These are phyloP conservation scores for Sugiyamaella boreocaroliniensis DNA, from an alignment of 805 yeast genomes.

Conservation along the genomic window DNA sequence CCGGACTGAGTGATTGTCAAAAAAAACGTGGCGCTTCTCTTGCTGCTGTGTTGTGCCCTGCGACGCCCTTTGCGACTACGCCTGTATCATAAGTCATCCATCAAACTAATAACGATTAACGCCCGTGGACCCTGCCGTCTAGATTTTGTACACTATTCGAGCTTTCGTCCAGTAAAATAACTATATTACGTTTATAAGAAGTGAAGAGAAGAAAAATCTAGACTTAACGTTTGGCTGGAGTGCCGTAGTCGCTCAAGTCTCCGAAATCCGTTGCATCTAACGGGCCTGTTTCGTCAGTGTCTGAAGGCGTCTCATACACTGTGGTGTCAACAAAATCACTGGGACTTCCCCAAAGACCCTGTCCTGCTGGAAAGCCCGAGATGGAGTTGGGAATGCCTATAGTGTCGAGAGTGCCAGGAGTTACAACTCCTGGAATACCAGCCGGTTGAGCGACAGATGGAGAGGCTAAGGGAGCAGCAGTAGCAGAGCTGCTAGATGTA, in stretches of 20 bases:
- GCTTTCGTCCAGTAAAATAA: too few species aligned
- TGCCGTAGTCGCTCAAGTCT: conserved; percentile 1
- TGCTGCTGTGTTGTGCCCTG: too few species aligned
- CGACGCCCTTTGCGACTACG: too few species aligned
- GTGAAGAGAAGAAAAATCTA: neutral
- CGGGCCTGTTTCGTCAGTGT: neutral
- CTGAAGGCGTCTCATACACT: neutral
- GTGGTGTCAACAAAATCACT: neutral
- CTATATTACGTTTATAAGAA: neutral
- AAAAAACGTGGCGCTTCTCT: too few species aligned
- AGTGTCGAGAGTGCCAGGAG: neutral
- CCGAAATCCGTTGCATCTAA: neutral
- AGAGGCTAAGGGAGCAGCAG: too few species aligned
- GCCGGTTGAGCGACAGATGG: too few species aligned
- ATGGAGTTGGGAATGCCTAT: neutral
- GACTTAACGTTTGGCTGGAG: neutral
- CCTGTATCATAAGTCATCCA: too few species aligned
- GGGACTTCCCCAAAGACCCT: neutral
- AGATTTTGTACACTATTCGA: too few species aligned
- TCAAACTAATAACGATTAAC: too few species aligned
- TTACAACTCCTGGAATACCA: neutral
- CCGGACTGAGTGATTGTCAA: conserved; percentile 25
- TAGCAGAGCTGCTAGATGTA: neutral
- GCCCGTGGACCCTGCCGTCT: too few species aligned
- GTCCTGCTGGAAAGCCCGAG: neutral